Base-by-base conservation (phyloP, 2,329 filamentous ascomycete genomes). In the Alternaria burnsii region DNA sequence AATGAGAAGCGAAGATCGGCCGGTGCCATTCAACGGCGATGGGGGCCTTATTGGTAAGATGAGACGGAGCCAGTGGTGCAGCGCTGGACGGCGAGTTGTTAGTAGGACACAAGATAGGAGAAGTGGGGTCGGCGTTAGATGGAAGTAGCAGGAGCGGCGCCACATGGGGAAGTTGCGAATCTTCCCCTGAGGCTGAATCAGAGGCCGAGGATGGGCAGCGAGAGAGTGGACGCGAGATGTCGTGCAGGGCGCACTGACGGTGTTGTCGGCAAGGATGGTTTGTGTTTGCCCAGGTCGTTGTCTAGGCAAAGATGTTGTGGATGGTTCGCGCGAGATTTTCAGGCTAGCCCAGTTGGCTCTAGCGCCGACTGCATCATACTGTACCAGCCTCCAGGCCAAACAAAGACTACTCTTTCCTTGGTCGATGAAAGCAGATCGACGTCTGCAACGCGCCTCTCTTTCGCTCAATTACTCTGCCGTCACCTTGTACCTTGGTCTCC, bases 301-400 rank as follows among this genome's bases (percentile, higher is more conserved):
- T 36, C 57, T 50, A 53, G 60, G 60, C 57, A 52, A 52, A 59
- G 52, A 51, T 62, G 46, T 50, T 50, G 46, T 62, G 57, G 44
- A 50, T 63, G 48, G 60, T 61, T 63, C 60, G 60, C 60, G 60
- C 57, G 60, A 53, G 30, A 40, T 52, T 28, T 42, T 18, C 36
- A 41, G 30, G 52, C 60, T 53, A 60, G 11, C 20, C 36, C 30
- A 28, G 12, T 20, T 18, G 5, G 43, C 48, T 11, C 43, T 63
- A 63, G 58, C 60, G 38, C 32, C 24, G n/a, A 6, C 22, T 42
- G 41, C 43, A 52, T 58, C 61, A 50, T 59, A 63, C 61, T 59
- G 65, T 66, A 62, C 67, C 66, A 66, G 63, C 71, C 71, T 72
- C 71, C 72, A 71, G 70, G 72, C 70, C 70, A 74, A 71, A 76